phyloP scores from a whole-genome alignment of 1,284 basidiomycete genomes.

The Porodaedalea pini region DNA sequence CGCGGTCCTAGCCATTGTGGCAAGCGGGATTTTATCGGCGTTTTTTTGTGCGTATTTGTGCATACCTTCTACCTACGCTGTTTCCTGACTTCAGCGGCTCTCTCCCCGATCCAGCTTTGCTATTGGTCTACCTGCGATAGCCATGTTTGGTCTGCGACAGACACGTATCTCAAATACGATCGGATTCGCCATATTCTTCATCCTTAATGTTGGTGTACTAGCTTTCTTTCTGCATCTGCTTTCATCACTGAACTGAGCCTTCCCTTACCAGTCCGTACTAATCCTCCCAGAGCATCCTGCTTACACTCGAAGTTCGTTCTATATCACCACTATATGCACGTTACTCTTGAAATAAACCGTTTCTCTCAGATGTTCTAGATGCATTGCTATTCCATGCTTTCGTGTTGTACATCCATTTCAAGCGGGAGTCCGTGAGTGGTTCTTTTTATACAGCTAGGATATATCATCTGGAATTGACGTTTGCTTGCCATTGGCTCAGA shows the following conservation, averaged over 20 bases:
- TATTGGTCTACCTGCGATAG: slow-evolving; percentile 27
- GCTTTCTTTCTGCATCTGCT: not conserved
- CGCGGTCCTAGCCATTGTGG: slow-evolving; percentile 17
- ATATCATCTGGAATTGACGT: not conserved
- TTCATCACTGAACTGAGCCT: not conserved
- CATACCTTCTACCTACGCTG: no score
- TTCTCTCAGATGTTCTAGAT: slow-evolving; percentile 13
- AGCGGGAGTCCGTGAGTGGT: slow-evolving; percentile 29
- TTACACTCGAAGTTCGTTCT: slow-evolving; percentile 14
- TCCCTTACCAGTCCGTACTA: slow-evolving; percentile 1
- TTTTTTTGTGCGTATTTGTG: slow-evolving; percentile 27
- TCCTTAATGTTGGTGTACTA: slow-evolving; percentile 5
- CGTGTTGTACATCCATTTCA: slow-evolving; percentile 33
- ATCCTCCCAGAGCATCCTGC: slow-evolving; percentile 9
- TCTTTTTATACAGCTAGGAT: slow-evolving; percentile 6
- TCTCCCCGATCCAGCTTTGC: slow-evolving; percentile 2
- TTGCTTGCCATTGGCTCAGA: slow-evolving; percentile 22
- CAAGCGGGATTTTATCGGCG: slow-evolving; percentile 23
- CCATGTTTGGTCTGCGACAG: slow-evolving; percentile 28
- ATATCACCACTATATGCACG: not conserved
- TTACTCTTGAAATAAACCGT: not conserved
- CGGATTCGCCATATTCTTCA: slow-evolving; percentile 25
- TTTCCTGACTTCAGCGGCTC: no score
- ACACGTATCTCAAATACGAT: slow-evolving; percentile 23
- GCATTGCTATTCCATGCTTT: slow-evolving; percentile 26